These are phyloP conservation scores for Malassezia japonica DNA, from an alignment of 1,284 basidiomycete species.

Conservation along the genomic window DNA sequence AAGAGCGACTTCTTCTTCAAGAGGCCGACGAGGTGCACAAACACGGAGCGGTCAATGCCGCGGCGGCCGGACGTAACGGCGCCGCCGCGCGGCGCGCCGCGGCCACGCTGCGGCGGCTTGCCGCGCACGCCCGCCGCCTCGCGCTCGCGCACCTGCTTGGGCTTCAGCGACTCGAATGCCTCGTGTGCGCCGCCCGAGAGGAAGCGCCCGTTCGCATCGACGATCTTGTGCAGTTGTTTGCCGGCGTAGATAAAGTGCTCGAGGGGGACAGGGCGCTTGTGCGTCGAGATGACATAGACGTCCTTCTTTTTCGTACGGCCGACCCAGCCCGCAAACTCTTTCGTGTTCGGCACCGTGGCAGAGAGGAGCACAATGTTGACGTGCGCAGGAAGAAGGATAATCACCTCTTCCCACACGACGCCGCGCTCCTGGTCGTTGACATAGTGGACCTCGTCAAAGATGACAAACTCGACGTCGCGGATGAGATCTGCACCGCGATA, in stretches of 20 bases:
- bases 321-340: slow-evolving; percentile 97
- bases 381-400: slow-evolving; percentile 57
- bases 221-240: slow-evolving; percentile 81
- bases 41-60: slow-evolving; percentile 72
- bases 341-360: slow-evolving; percentile 91
- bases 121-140: slow-evolving; percentile 71
- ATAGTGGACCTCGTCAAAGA: slow-evolving; percentile 99
- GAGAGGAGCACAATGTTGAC: slow-evolving; percentile 64
- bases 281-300: slow-evolving; percentile 96
- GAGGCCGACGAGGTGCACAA: slow-evolving; percentile 80
- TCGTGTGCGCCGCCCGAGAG: slow-evolving; percentile 55
- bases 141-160: slow-evolving; percentile 95
- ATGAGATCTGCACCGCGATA: slow-evolving; percentile 80
- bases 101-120: slow-evolving; percentile 57
- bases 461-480: slow-evolving; percentile 96
- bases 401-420: slow-evolving; percentile 99
- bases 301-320: slow-evolving; percentile 99
- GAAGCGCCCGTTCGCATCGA: slow-evolving; percentile 74
- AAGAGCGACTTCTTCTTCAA: slow-evolving; percentile 76
- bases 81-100: slow-evolving; percentile 52
- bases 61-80: slow-evolving; percentile 17
- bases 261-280: slow-evolving; percentile 88
- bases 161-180: slow-evolving; percentile 72
- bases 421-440: slow-evolving; percentile 99
- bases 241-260: slow-evolving; percentile 95